These are phyloP conservation scores for Colletotrichum viniferum DNA, from an alignment of 2,329 filamentous ascomycete species.

Conservation along the genomic window DNA sequence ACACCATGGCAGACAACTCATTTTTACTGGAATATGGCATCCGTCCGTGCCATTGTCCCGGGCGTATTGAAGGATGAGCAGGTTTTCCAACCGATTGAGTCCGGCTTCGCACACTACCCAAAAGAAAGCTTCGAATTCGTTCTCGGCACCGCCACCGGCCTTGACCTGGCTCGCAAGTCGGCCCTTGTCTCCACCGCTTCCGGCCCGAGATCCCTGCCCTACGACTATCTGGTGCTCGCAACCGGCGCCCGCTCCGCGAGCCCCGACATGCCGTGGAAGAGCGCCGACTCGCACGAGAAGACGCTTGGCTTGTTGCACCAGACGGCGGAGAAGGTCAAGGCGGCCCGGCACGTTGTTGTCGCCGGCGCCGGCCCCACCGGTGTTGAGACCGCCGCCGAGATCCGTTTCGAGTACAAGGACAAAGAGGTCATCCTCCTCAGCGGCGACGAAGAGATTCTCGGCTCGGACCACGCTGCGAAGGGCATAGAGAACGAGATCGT, in stretches of 20 bases:
- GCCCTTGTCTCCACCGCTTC: conserved; percentile 41
- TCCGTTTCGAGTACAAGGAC: conserved; percentile 54
- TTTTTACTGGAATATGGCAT: conserved; percentile 64
- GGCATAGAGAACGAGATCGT: conserved; percentile 53
- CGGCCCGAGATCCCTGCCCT: conserved; percentile 39
- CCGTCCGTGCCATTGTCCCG: conserved; percentile 60
- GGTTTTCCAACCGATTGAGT: conserved; percentile 52
- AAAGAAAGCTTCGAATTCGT: conserved; percentile 54
- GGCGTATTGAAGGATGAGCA: conserved; percentile 53
- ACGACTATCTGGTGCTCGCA: conserved; percentile 61
- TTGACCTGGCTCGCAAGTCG: conserved; percentile 43
- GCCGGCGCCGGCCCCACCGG: conserved; percentile 62
- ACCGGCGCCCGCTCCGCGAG: conserved; percentile 54
- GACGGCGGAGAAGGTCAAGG: conserved; percentile 43
- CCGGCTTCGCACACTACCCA: conserved; percentile 56
- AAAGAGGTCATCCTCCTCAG: conserved; percentile 56
- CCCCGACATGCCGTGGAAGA: conserved; percentile 56
- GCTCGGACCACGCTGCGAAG: conserved; percentile 46
- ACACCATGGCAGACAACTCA: conserved; percentile 50
- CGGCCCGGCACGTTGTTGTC: conserved; percentile 58
- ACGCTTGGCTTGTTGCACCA: conserved; percentile 42
- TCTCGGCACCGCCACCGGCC: conserved; percentile 49
- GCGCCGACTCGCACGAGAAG: conserved; percentile 50
- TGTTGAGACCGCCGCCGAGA: conserved; percentile 59
- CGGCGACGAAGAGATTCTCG: conserved; percentile 43